phyloP scores from a whole-genome alignment of 768 basidiomycete species.

The Phylloporus sp. region DNA sequence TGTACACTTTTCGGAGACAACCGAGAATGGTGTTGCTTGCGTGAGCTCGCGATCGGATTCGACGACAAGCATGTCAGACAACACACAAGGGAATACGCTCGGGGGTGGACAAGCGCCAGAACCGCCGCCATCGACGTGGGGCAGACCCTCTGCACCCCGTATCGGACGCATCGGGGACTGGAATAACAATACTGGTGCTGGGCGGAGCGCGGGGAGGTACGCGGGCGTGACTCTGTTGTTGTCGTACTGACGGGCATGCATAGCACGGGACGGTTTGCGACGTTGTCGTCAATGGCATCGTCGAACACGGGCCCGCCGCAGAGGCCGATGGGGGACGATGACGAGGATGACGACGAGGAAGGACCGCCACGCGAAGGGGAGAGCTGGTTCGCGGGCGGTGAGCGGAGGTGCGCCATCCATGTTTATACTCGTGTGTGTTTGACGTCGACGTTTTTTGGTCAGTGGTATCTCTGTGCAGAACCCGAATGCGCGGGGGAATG shows the following conservation, averaged over 20 bases:
- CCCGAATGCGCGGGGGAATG: conserved; percentile 48
- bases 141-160: conserved; percentile 36
- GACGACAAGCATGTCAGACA: conserved; percentile 33
- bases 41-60: neutral
- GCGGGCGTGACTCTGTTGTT: neutral
- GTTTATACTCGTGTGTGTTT: too few species aligned
- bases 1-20: neutral
- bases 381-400: conserved; percentile 92
- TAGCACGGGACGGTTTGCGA: conserved; percentile 32
- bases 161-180: conserved; percentile 54
- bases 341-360: conserved; percentile 47
- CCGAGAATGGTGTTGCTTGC: neutral
- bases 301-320: conserved; percentile 15
- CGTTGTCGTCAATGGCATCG: conserved; percentile 30
- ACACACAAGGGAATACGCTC: conserved; percentile 42
- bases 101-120: conserved; percentile 42
- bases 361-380: conserved; percentile 41
- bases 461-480: conserved; percentile 90
- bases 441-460: neutral
- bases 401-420: conserved; percentile 78
- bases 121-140: conserved; percentile 46
- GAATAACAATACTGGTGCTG: conserved; percentile 26
- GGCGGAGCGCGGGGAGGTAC: conserved; percentile 14
- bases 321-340: conserved; percentile 19
- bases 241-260: neutral